Evolutionary conservation across 2,329 filamentous ascomycete species (phyloP), one percentile per base, ranked within the genome.

Genomic region (Botryotinia calthae): DNA sequence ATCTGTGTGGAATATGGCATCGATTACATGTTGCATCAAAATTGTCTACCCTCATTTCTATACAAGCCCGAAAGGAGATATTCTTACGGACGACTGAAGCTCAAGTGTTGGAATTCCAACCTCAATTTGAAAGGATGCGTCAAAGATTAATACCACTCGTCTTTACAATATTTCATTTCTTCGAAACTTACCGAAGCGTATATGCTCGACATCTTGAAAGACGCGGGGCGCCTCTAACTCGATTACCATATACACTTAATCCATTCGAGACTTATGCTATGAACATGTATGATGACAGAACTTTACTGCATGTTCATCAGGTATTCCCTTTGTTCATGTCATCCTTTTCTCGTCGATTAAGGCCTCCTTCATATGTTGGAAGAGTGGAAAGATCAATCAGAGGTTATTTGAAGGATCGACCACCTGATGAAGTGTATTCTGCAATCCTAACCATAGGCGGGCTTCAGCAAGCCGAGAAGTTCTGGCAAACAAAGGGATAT

Each of bases 401-500:
- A 78, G 89, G 89, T 76, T 91, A 91, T 75, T 80, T 90, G 7
- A 86, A 87, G 75, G 89, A 90, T 74, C 87, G 87, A 76, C 89
- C 89, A 0, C 80, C 88, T 1, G 89, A 91, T 72, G 88, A 91
- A 62, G 84, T 91, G 0, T 89, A 90, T 75, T 86, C 86, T 16
- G 86, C 89, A 4, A 86, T 90, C 20, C 78, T 91, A 16, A 87
- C 86, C 61, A 82, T 91, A 18, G 89, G 89, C 48, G 89, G 89
- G 2, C 81, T 91, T 72, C 85, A 89, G 14, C 87, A 91, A 77
- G 88, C 90, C 1, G 87, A 90, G 76, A 84, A 86, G 62, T 85
- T 91, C 51, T 91, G 89, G 89, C 88, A 90, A 78, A 88, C 89
- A 56, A 90, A 90, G 77, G 88, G 89, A 2, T 91, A 91, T 80